Percentiles rank a stretch among this genome's conserved stretches.
These are phyloP conservation scores for Coemansia guatemalensis DNA, from an alignment of 192 early-diverging fungal species.

Conservation along the genomic window DNA sequence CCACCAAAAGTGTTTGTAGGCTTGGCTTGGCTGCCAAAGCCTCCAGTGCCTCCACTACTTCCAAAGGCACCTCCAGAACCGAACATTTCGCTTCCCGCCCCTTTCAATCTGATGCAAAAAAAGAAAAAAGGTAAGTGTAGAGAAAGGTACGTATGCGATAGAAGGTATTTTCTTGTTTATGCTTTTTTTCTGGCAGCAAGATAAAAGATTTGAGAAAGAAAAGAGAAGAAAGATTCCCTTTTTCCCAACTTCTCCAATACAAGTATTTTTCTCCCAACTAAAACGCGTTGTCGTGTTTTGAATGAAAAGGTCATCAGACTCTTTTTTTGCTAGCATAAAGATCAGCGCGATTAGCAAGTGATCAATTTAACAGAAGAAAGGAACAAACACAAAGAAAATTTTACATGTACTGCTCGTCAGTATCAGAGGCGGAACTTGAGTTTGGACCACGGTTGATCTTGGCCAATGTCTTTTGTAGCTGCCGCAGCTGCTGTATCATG, in stretches of 20 bases:
- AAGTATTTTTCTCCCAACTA: background rate
- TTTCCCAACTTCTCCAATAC: too few species aligned
- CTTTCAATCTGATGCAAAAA: background rate
- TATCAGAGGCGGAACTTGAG: constrained; percentile 8
- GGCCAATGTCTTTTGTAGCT: constrained; percentile 17
- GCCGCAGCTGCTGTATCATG: constrained; percentile 34
- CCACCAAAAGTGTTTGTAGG: constrained; percentile 14
- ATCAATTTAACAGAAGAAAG: background rate
- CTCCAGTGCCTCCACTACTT: constrained; percentile 11
- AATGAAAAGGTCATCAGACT: background rate
- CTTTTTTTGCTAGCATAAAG: too few species aligned
- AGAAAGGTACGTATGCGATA: background rate
- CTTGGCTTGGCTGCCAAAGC: constrained; percentile 9
- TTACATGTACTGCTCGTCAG: background rate
- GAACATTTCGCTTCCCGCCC: constrained; percentile 20
- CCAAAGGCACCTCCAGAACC: constrained; percentile 39
- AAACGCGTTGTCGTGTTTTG: too few species aligned
- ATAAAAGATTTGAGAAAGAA: too few species aligned
- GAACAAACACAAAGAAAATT: background rate
- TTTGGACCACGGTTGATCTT: background rate
- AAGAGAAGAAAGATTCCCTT: background rate
- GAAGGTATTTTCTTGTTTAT: too few species aligned
- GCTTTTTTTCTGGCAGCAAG: constrained; percentile 11
- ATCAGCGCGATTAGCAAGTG: background rate
- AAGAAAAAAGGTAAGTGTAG: background rate